A percentile compares a stretch with the other conserved stretches of the same genome.
phyloP scores from a whole-genome alignment of 768 basidiomycete genomes.

The Lactifluus pinguis region DNA sequence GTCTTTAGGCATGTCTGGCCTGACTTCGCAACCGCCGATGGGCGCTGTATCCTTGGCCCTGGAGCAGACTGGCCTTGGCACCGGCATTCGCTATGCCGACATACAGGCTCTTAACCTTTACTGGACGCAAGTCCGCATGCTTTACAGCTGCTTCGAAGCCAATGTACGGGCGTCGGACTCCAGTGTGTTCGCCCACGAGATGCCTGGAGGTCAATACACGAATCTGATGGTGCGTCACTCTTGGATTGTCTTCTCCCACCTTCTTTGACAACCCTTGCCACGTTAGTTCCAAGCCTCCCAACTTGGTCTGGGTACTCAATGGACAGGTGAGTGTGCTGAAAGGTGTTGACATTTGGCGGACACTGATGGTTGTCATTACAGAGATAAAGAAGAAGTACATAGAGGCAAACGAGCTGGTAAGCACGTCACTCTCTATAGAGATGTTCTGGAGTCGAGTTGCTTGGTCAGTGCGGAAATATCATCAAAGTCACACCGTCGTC shows the following conservation, averaged over 20 bases:
- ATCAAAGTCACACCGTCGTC: slow-evolving; percentile 99
- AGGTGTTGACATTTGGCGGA: background rate
- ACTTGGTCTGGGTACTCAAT: slow-evolving; percentile 93
- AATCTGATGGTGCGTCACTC: slow-evolving; percentile 74
- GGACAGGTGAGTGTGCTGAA: slow-evolving; percentile 53
- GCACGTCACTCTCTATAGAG: slow-evolving; percentile 23
- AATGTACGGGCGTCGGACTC: slow-evolving; percentile 96
- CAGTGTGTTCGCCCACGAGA: slow-evolving; percentile 97
- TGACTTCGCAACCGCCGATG: slow-evolving; percentile 99
- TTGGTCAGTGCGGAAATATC: slow-evolving; percentile 80
- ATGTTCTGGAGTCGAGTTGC: slow-evolving; percentile 1
- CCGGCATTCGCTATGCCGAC: slow-evolving; percentile 94
- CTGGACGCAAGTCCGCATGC: slow-evolving; percentile 94
- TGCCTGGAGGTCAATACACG: slow-evolving; percentile 97
- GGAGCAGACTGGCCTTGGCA: slow-evolving; percentile 89
- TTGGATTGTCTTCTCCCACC: slow-evolving; percentile 13
- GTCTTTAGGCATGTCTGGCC: slow-evolving; percentile 82
- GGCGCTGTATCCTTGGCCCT: slow-evolving; percentile 92
- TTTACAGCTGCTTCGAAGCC: slow-evolving; percentile 96
- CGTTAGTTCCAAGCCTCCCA: slow-evolving; percentile 94
- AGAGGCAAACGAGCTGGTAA: slow-evolving; percentile 89
- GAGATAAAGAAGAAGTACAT: slow-evolving; percentile 99
- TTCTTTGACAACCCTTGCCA: slow-evolving; percentile 15
- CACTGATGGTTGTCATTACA: slow-evolving; percentile 23
- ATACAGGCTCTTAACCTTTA: slow-evolving; percentile 96